Base-by-base conservation (phyloP, 2,329 filamentous ascomycete genomes). In the Microcera coccophila region DNA sequence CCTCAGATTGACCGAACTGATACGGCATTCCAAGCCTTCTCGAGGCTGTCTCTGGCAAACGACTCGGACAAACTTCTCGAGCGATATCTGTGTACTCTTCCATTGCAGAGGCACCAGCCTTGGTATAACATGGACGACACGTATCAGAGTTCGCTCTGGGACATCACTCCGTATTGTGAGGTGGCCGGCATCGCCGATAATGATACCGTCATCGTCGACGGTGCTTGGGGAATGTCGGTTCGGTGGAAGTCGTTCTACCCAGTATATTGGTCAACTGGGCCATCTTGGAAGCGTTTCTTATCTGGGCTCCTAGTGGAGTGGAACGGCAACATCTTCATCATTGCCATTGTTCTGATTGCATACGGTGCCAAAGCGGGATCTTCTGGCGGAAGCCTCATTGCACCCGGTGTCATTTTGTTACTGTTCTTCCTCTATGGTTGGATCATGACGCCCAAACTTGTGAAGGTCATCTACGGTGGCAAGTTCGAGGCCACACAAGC, bases 21-120 rank as follows among this genome's bases (percentile, higher is more conserved):
- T 26, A 59, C 57, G 11, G 47, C 58, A 10, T 68, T 67, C 51
- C 63, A 67, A 41, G 63, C 63, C 19, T 67, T 68, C 45, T 62
- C 63, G 2, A 48, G 62, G 16, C 38, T 68, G 2, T 67, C 64
- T 1, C 41, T 65, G 11, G 55, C 62, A 12, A 64, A 68, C 5
- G 62, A 68, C 51, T 60, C 56, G 5, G 64, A 66, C 37, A 49
- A 44, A 31, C 56, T 67, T 2, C 52, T 67, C 1, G 63, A 66
- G 42, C 55, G 64, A 3, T 60, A 60, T 19, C 54, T 65, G 24
- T 64, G 60, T 33, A 56, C 56, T 2, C 50, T 63, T 4, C 60
- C 62, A 1, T 17, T 44, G 1, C 24, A 44, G 2, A 47, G 38
- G 2, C 38, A 48, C 1, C 60, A 65, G 26, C 45, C 57, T 5